Base-by-base conservation (phyloP, 106 monocot genomes). In the Dendrobium chrysotoxum region DNA sequence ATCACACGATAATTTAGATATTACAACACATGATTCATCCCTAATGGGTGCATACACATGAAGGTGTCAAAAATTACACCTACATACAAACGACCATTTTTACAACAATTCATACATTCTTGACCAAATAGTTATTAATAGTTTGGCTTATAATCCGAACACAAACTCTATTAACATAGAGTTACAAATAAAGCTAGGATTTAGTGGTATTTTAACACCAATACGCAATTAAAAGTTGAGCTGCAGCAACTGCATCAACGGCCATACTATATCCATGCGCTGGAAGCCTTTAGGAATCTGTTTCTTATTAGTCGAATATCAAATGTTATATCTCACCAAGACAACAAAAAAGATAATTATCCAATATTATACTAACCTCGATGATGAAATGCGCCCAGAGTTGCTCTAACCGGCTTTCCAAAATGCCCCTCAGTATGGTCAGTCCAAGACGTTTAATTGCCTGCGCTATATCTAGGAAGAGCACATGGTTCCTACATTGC, bases 341-440 rank as follows among this genome's bases (percentile, higher is more conserved):
- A 35, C 2, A 68, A 68, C 4, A 8, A 26, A 30, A 28, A 9
- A 28, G 30, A 68, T 28, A 26, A 1, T 67, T 67, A 67, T 25
- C 26, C 25, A 4, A 28, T 4, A 47, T 5, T 16, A 8, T 53
- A 10, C 50, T 8, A 86, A 93, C 96, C 89, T 98, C 91, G 5
- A 98, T 72, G 5, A 94, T 82, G 86, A 98, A 94, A 40, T 85
- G 92, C 54, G 92, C 94, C 92, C 94, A 92, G 1, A 86, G 90
- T 79, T 91, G 57, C 47, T 94, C 82, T 0, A 80, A 84, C 55
- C 85, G 83, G 6, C 26, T 86, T 54, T 94, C 91, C 77, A 98
- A 40, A 11, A 84, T 79, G 39, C 97, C 92, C 64, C 89, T 91
- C 40, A 98, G 67, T 53, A 98, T 92, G 41, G 57, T 80, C 40